phyloP scores from a whole-genome alignment of 169 alveolate species.

The Theileria equi region DNA sequence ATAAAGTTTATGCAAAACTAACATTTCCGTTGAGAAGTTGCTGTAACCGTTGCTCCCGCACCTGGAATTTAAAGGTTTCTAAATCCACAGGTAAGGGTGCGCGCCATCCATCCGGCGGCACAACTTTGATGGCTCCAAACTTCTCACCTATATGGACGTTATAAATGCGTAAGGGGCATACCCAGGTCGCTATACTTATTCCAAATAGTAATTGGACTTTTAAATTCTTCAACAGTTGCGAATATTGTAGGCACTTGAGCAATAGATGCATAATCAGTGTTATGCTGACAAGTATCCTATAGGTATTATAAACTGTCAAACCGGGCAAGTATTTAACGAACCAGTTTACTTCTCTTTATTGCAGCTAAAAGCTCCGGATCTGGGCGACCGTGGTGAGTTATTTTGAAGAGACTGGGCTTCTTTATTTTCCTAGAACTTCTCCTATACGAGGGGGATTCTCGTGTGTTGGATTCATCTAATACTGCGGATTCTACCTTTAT shows the following conservation, averaged over 20 bases:
- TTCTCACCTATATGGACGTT: constrained; percentile 60
- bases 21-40: constrained; percentile 68
- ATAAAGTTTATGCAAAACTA: not conserved
- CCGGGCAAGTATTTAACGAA: constrained; percentile 1
- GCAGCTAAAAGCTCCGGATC: constrained; percentile 70
- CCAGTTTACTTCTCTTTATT: constrained; percentile 67
- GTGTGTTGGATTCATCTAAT: no score
- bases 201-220: constrained; percentile 67
- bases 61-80: constrained; percentile 68
- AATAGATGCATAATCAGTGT: constrained; percentile 27
- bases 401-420: constrained; percentile 35
- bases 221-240: constrained; percentile 74
- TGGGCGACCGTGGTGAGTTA: constrained; percentile 46
- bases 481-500: no score
- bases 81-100: constrained; percentile 70
- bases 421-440: constrained; percentile 26
- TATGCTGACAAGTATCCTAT: constrained; percentile 34
- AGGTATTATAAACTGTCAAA: not conserved
- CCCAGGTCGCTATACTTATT: constrained; percentile 51
- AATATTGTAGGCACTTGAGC: constrained; percentile 66
- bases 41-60: constrained; percentile 74
- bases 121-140: constrained; percentile 78
- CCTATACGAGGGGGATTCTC: constrained; percentile 3
- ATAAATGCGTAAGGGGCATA: not conserved
- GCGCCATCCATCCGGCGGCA: constrained; percentile 77